These are phyloP conservation scores for Phaeosphaeriaceae sp. DNA, from an alignment of 2,329 filamentous ascomycete genomes.

Conservation along the genomic window DNA sequence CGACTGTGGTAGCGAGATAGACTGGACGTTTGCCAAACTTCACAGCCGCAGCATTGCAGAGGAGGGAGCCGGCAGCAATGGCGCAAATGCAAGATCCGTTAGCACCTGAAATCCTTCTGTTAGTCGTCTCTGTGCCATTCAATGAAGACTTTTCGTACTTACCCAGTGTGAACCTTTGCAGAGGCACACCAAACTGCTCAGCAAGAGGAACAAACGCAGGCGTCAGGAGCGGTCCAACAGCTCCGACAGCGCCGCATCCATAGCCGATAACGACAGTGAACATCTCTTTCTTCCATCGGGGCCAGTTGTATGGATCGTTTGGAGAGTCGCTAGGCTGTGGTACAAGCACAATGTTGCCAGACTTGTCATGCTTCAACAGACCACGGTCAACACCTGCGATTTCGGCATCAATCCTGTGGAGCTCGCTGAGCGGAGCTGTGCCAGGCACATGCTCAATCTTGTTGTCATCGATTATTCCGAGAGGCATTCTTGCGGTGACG, in stretches of 20 bases:
- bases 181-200: constrained; percentile 22
- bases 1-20: constrained; percentile 27
- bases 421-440: constrained; percentile 28
- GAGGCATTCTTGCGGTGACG: constrained; percentile 22
- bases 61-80: constrained; percentile 25
- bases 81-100: constrained; percentile 30
- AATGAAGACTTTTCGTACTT: neutral
- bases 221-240: constrained; percentile 31
- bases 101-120: constrained; percentile 15
- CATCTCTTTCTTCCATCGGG: constrained; percentile 35
- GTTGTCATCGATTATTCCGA: constrained; percentile 29
- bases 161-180: constrained; percentile 21
- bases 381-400: constrained; percentile 19
- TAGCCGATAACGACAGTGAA: constrained; percentile 32
- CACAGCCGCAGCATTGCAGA: constrained; percentile 31
- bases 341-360: constrained; percentile 55
- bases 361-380: constrained; percentile 29
- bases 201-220: constrained; percentile 31
- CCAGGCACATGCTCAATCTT: constrained; percentile 33
- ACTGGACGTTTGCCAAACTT: constrained; percentile 31
- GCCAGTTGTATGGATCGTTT: constrained; percentile 63
- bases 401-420: constrained; percentile 23
- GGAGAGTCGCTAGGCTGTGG: constrained; percentile 60
- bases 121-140: neutral
- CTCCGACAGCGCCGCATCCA: constrained; percentile 32